Conservation (phyloP, 345 rosid genomes). For the Melaleuca alternifolia region DNA sequence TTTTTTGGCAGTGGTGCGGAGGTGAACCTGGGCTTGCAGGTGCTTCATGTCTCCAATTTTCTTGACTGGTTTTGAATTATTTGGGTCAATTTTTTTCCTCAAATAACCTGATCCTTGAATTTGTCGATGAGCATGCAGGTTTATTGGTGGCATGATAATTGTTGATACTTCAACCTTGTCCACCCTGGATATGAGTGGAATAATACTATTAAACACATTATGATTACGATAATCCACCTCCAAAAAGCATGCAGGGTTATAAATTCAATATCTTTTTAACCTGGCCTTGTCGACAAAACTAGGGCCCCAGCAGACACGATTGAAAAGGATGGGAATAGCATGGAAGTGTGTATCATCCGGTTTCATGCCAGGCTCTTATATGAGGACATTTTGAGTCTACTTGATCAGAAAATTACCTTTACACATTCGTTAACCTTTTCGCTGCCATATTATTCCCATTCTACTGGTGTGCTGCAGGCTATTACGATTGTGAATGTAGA, state of each 20-base stretch:
- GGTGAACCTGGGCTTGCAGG: conserved; percentile 87
- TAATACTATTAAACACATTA: conserved; percentile 57
- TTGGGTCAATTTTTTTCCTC: neutral
- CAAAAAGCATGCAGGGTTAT: conserved; percentile 31
- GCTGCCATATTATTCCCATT: neutral
- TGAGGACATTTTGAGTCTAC: conserved; percentile 67
- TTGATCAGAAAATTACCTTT: neutral
- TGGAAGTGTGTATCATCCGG: conserved; percentile 75
- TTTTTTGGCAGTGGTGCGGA: conserved; percentile 84
- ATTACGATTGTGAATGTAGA: conserved; percentile 83
- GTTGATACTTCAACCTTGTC: conserved; percentile 78
- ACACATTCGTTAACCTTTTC: too few species aligned
- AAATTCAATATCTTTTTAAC: conserved; percentile 93
- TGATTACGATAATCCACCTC: conserved; percentile 97
- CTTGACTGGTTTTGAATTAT: too few species aligned
- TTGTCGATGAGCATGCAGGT: conserved; percentile 25
- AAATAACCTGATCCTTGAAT: neutral
- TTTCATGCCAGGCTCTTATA: conserved; percentile 92
- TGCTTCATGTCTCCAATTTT: neutral
- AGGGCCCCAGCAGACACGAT: conserved; percentile 71
- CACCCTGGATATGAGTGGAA: conserved; percentile 98
- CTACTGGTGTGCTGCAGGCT: conserved; percentile 33
- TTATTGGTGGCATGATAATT: conserved; percentile 99
- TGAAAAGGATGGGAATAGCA: conserved; percentile 66
- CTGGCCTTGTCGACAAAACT: conserved; percentile 82